Percentiles rank a stretch among this genome's conserved stretches.
These are phyloP conservation scores for Monosporozyma siamensis DNA, from an alignment of 805 yeast species.

Conservation along the genomic window DNA sequence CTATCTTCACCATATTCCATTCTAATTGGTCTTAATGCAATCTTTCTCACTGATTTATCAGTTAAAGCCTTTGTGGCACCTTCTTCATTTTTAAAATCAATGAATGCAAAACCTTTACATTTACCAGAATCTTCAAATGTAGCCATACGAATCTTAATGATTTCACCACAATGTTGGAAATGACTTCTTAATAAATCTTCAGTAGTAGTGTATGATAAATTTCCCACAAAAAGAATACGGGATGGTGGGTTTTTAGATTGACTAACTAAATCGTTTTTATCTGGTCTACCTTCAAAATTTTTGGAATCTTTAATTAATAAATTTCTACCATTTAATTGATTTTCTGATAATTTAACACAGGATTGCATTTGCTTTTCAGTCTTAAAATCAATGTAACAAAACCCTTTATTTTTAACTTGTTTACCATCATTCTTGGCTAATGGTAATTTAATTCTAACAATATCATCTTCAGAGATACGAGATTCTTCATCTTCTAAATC, in stretches of 20 bases:
- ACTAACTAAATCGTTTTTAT: slow-evolving; percentile 37
- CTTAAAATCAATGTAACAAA: slow-evolving; percentile 80
- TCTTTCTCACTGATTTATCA: slow-evolving; percentile 54
- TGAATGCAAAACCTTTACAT: slow-evolving; percentile 92
- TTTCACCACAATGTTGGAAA: slow-evolving; percentile 87
- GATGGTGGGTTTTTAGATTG: slow-evolving; percentile 78
- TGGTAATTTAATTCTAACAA: slow-evolving; percentile 77
- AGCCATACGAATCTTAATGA: slow-evolving; percentile 81
- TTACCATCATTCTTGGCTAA: slow-evolving; percentile 44
- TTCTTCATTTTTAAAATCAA: slow-evolving; percentile 72
- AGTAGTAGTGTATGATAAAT: slow-evolving; percentile 85
- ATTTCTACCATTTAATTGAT: slow-evolving; percentile 71
- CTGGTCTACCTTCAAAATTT: slow-evolving; percentile 84
- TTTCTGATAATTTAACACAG: slow-evolving; percentile 62
- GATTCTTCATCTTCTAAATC: slow-evolving; percentile 30
- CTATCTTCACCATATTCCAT: slow-evolving; percentile 95
- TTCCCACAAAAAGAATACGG: slow-evolving; percentile 83
- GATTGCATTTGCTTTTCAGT: slow-evolving; percentile 49
- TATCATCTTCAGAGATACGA: slow-evolving; percentile 45
- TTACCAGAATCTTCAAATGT: slow-evolving; percentile 95
- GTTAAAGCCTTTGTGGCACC: slow-evolving; percentile 79
- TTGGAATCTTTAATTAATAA: slow-evolving; percentile 72
- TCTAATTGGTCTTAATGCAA: slow-evolving; percentile 68
- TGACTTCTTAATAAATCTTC: slow-evolving; percentile 68
- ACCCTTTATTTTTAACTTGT: slow-evolving; percentile 59